These are phyloP conservation scores for Meyerozyma athensensis DNA, from an alignment of 1,139 yeast genomes.

Conservation along the genomic window DNA sequence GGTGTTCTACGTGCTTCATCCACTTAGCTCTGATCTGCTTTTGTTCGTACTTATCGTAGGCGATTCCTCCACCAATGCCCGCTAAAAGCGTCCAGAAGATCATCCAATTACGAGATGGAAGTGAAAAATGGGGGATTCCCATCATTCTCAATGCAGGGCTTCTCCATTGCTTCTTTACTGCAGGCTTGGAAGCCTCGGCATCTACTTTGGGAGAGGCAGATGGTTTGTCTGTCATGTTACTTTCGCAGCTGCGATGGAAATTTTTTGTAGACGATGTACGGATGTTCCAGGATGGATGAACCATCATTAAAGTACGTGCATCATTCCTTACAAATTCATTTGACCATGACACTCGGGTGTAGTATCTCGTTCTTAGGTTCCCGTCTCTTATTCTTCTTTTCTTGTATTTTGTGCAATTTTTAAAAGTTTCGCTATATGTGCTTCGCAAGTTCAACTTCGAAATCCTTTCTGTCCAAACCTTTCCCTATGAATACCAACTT, in stretches of 20 bases:
- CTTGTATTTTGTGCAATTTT: background rate
- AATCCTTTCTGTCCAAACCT: constrained; percentile 33
- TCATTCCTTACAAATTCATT: too few species aligned
- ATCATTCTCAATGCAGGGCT: constrained; percentile 86
- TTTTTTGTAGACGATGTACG: background rate
- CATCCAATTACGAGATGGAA: constrained; percentile 92
- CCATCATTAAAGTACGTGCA: too few species aligned
- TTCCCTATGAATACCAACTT: constrained; percentile 86
- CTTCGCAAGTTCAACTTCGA: constrained; percentile 21
- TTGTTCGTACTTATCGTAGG: constrained; percentile 76
- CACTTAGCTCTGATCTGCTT: constrained; percentile 59
- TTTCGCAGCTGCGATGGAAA: background rate
- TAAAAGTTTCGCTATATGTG: constrained; percentile 10
- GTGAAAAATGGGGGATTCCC: constrained; percentile 73
- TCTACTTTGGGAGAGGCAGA: background rate
- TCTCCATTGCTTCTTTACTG: constrained; percentile 49
- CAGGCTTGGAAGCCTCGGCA: constrained; percentile 5
- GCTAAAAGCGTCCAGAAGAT: constrained; percentile 78
- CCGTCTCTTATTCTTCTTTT: background rate
- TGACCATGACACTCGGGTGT: too few species aligned
- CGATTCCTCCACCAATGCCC: constrained; percentile 63
- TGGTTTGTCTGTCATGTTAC: background rate
- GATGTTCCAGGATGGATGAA: too few species aligned
- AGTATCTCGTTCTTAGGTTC: background rate
- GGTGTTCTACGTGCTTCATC: constrained; percentile 54